Conservation (phyloP, 1,284 basidiomycete species). For the Microbotryum silenes-acaulis region DNA sequence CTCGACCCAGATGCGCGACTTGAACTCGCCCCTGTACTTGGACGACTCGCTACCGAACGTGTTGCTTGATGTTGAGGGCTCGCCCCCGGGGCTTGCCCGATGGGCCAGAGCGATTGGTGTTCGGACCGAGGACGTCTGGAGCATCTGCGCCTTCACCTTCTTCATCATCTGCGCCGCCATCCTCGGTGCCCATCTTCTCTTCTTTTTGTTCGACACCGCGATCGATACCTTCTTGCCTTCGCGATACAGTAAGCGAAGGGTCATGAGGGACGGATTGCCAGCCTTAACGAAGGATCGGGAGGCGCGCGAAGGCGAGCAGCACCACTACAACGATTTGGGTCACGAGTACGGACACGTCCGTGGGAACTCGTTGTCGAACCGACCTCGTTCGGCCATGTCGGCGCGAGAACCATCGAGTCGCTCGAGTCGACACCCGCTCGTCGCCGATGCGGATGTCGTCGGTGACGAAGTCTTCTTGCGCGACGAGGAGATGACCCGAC, state of each 20-base stretch:
- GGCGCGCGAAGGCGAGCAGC: not conserved
- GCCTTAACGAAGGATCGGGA: not conserved
- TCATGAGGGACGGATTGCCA: not conserved
- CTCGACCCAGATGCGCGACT: conserved; percentile 55
- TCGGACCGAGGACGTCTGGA: conserved; percentile 72
- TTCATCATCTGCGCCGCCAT: conserved; percentile 66
- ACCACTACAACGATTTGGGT: conserved; percentile 9
- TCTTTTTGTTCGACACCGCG: conserved; percentile 19
- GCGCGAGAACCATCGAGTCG: too few species aligned
- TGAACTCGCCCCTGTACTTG: conserved; percentile 67
- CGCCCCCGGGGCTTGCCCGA: conserved; percentile 49
- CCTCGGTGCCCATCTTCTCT: conserved; percentile 47
- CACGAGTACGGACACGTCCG: not conserved
- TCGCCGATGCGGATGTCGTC: conserved; percentile 16
- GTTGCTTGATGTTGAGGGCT: conserved; percentile 51
- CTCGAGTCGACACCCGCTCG: too few species aligned
- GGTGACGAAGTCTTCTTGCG: conserved; percentile 21
- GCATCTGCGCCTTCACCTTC: conserved; percentile 73
- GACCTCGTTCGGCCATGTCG: too few species aligned
- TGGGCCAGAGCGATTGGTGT: conserved; percentile 74
- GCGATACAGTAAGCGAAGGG: conserved; percentile 1
- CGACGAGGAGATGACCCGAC: conserved; percentile 6
- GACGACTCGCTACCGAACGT: conserved; percentile 59
- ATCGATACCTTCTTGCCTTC: conserved; percentile 19
- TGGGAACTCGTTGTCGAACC: too few species aligned